Conservation (phyloP, 495 filamentous ascomycete genomes). For the Pyrenopolyporus hunteri region DNA sequence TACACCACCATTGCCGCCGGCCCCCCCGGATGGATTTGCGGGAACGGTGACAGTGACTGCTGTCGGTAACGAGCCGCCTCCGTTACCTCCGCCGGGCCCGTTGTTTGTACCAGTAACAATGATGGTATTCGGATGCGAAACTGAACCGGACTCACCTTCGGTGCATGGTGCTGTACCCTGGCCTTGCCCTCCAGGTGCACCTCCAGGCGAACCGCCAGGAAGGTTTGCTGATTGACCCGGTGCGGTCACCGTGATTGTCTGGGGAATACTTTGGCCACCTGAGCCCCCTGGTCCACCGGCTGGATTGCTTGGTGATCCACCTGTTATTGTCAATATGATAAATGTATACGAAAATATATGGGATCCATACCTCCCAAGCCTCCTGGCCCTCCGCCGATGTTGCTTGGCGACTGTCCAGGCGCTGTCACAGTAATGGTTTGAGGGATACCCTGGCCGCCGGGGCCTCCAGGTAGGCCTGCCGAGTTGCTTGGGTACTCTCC, state of each 20-base stretch:
- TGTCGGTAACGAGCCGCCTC: conserved; percentile 22
- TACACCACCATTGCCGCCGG: conserved; percentile 16
- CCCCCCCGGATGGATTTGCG: conserved; percentile 17
- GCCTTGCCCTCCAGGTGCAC: conserved; percentile 4
- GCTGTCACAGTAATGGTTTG: conserved; percentile 27
- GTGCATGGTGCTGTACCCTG: conserved; percentile 32
- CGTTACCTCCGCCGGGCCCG: conserved; percentile 22
- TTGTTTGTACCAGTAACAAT: conserved; percentile 18
- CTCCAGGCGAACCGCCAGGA: conserved; percentile 20
- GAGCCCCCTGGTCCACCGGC: conserved; percentile 11
- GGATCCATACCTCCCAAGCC: conserved; percentile 23
- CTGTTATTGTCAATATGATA: conserved; percentile 10
- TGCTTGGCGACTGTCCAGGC: conserved; percentile 25
- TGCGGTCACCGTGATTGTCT: conserved; percentile 29
- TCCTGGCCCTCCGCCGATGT: conserved; percentile 15
- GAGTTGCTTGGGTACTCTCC: conserved; percentile 20
- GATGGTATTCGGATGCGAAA: conserved; percentile 15
- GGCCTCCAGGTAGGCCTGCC: conserved; percentile 14
- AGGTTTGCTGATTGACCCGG: conserved; percentile 27
- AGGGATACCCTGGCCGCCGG: conserved; percentile 25
- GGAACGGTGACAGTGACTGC: conserved; percentile 27
- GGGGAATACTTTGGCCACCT: conserved; percentile 23
- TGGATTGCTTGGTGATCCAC: conserved; percentile 13
- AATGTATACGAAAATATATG: background rate
- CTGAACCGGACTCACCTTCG: conserved; percentile 11